Conservation (phyloP, 306 rosid genomes). For the Pyrus communis region DNA sequence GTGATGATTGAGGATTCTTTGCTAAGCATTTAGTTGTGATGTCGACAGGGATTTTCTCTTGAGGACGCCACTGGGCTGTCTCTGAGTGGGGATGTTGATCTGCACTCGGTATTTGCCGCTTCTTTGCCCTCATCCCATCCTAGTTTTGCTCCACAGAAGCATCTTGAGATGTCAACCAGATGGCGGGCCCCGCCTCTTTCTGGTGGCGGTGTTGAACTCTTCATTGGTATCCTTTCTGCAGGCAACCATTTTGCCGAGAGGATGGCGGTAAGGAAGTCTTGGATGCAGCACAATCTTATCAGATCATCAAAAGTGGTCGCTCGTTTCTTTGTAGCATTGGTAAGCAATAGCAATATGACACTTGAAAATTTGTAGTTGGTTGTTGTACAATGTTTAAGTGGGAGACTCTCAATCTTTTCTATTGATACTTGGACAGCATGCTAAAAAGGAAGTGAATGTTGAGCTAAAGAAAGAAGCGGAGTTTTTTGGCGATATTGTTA, state of each 20-base stretch:
- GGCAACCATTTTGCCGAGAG: slow-evolving; percentile 96
- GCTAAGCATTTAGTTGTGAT: slow-evolving; percentile 1
- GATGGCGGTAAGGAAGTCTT: slow-evolving; percentile 92
- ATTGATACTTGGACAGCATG: slow-evolving; percentile 50
- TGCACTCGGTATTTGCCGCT: slow-evolving; percentile 71
- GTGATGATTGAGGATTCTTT: slow-evolving; percentile 8
- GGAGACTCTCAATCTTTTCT: slow-evolving; percentile 17
- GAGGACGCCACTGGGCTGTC: slow-evolving; percentile 93
- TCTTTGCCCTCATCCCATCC: slow-evolving; percentile 89
- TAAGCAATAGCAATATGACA: slow-evolving; percentile 24
- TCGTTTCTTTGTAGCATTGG: slow-evolving; percentile 96
- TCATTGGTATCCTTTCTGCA: slow-evolving; percentile 90
- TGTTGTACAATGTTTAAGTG: background rate
- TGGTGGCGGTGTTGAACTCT: slow-evolving; percentile 46
- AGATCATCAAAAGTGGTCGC: slow-evolving; percentile 69
- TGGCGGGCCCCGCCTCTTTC: slow-evolving; percentile 71
- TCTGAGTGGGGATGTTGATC: slow-evolving; percentile 60
- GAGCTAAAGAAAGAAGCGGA: slow-evolving; percentile 89
- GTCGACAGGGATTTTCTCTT: slow-evolving; percentile 76
- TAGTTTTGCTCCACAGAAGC: slow-evolving; percentile 61
- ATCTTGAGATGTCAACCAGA: slow-evolving; percentile 64
- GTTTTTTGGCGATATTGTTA: slow-evolving; percentile 79
- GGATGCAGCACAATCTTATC: slow-evolving; percentile 83
- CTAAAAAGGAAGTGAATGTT: slow-evolving; percentile 55
- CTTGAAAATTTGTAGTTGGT: background rate